Evolutionary conservation across 2,329 filamentous ascomycete species (phyloP).

Genomic region (Beauveria asiatica): DNA sequence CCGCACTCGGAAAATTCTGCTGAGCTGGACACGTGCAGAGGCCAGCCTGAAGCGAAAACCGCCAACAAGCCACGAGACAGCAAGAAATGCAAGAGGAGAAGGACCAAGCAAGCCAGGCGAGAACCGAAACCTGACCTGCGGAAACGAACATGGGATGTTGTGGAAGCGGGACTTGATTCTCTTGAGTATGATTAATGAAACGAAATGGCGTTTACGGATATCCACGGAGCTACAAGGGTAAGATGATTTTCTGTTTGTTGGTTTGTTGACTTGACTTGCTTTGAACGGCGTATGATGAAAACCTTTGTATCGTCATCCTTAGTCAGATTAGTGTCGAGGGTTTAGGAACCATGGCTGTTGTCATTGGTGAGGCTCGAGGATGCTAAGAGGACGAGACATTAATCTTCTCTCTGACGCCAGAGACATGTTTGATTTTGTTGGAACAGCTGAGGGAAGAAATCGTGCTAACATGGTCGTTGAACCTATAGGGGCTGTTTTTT

Average conservation of each 20-base stretch:
- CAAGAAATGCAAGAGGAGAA: slow-evolving; percentile 27
- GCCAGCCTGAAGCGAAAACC: background rate
- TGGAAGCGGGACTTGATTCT: slow-evolving; percentile 50
- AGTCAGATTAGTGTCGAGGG: slow-evolving; percentile 53
- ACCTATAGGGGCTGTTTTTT: background rate
- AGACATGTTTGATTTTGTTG: background rate
- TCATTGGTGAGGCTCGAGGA: slow-evolving; percentile 24
- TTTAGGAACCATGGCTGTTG: slow-evolving; percentile 24
- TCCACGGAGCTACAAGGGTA: slow-evolving; percentile 17
- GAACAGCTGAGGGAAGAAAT: background rate
- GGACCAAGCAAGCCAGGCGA: slow-evolving; percentile 30
- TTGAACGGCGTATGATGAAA: slow-evolving; percentile 63
- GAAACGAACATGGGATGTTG: slow-evolving; percentile 60
- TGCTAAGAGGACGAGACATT: slow-evolving; percentile 37
- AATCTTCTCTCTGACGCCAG: slow-evolving; percentile 48
- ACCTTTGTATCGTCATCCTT: slow-evolving; percentile 90
- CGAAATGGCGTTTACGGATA: slow-evolving; percentile 38
- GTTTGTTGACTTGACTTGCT: slow-evolving; percentile 9
- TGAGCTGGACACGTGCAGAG: slow-evolving; percentile 5
- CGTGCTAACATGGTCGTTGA: background rate
- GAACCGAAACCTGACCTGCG: slow-evolving; percentile 52
- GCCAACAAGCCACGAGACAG: slow-evolving; percentile 10
- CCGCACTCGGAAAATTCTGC: slow-evolving; percentile 3
- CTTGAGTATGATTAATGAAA: slow-evolving; percentile 53
- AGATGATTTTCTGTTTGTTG: slow-evolving; percentile 1